Evolutionary conservation across 257 asterid species (phyloP).

Genomic region (Misopates orontium): DNA sequence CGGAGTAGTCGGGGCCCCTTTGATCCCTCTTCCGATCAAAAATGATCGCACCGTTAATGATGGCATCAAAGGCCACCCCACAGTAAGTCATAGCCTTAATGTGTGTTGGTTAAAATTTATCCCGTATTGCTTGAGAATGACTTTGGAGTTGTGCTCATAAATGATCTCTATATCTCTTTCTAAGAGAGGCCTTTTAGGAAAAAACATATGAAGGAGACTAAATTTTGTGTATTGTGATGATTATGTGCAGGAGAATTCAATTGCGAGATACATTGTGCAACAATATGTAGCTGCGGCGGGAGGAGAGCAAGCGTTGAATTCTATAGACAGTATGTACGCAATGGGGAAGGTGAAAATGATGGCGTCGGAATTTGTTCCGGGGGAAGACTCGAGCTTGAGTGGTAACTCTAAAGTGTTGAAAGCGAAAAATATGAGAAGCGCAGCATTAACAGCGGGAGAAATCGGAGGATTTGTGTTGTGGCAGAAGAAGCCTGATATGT

Average conservation of each 20-base stretch:
- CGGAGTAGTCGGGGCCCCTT: constrained; percentile 80
- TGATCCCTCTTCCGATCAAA: constrained; percentile 54
- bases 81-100: constrained; percentile 64
- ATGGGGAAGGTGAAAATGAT: constrained; percentile 90
- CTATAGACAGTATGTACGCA: constrained; percentile 78
- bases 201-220: no score
- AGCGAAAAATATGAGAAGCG: constrained; percentile 45
- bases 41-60: constrained; percentile 33
- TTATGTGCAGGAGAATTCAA: constrained; percentile 67
- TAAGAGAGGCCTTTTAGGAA: no score
- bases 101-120: no score
- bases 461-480: constrained; percentile 90
- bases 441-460: constrained; percentile 52
- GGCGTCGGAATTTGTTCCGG: constrained; percentile 66
- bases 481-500: constrained; percentile 80
- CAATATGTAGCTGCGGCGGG: constrained; percentile 93
- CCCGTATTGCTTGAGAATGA: no score
- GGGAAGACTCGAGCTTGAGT: constrained; percentile 45
- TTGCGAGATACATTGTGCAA: constrained; percentile 91
- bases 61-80: constrained; percentile 52
- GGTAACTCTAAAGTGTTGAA: constrained; percentile 40
- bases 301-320: constrained; percentile 73
- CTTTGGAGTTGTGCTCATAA: no score
- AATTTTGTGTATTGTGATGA: neutral
- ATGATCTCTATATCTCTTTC: no score